Evolutionary conservation across 208 protist genomes (phyloP), one percentile per base, ranked within the genome.

Genomic region (Acanthamoeba rhysodes): DNA sequence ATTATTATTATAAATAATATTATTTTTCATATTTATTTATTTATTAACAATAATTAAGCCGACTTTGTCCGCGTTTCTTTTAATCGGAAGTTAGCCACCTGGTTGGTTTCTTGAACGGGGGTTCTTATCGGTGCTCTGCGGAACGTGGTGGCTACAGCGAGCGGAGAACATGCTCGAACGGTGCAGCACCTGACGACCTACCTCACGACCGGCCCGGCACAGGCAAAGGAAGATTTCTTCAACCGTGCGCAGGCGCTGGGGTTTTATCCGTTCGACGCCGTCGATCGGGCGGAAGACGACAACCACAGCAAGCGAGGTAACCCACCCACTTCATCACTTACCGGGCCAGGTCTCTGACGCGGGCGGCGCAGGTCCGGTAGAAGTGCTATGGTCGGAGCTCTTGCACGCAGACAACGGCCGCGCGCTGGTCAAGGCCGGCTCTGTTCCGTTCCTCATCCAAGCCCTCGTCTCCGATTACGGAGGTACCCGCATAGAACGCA

Each of bases 351-450:
- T 24, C 3, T 24, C 57, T 27, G 29, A 76, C 41, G 72, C 29
- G 29, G 37, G 7, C 34, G 6, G 41, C 34, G 0, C 72, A 84
- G 74, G 74, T 7, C 80, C 80, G n/a, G 14, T 24, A 4, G 29
- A 34, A 7, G 53, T 64, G n/a, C 80, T 88, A 0, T 88, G 80
- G 80, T 88, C 80, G 12, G 80, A 88, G 29, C 50, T 88, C 18
- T 27, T 88, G 80, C 50, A 64, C 53, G 12, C 80, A 10, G 80
- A 88, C n/a, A 88, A 88, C 53, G 80, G 80, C 10, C 45, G n/a
- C 1, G 24, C 87, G 16, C 16, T 93, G 59, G 6, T 93, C 50
- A 93, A 93, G 87, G 87, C 87, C 37, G 87, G n/a, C 53, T 93
- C 87, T 1, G 24, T 93, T 4, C 55, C 45, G 14, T 78, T 78